Evolutionary conservation across 495 filamentous ascomycete species (phyloP).

Genomic region (Aspergillus bridgeri): DNA sequence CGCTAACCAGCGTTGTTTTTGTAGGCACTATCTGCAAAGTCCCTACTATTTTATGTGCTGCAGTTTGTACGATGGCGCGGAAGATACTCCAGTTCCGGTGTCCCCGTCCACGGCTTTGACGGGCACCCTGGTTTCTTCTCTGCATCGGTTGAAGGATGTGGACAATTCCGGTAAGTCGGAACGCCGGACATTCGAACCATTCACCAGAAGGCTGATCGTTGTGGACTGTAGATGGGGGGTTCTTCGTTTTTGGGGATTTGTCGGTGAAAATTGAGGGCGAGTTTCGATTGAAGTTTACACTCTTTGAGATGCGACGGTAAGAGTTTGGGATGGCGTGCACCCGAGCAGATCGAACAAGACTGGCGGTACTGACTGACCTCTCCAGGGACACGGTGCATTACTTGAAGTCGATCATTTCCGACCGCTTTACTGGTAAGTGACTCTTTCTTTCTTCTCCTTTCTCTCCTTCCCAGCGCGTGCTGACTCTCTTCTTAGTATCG

Average conservation of each 20-base stretch:
- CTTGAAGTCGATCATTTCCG: constrained; percentile 68
- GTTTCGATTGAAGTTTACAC: constrained; percentile 76
- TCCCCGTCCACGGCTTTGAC: constrained; percentile 58
- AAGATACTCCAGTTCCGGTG: constrained; percentile 52
- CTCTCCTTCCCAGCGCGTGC: not conserved
- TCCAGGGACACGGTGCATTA: constrained; percentile 52
- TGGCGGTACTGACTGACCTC: not conserved
- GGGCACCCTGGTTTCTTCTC: constrained; percentile 84
- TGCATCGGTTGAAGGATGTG: constrained; percentile 88
- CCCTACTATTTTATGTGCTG: constrained; percentile 83
- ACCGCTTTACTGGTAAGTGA: constrained; percentile 68
- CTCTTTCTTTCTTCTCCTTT: not conserved
- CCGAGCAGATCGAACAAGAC: not conserved
- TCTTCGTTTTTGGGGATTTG: constrained; percentile 95
- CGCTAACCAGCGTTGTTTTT: constrained; percentile 2
- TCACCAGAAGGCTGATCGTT: constrained; percentile 17
- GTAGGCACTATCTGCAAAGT: constrained; percentile 67
- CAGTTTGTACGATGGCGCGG: constrained; percentile 62
- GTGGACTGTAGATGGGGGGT: constrained; percentile 67
- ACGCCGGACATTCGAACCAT: too few relatives aligned
- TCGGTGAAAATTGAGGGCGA: constrained; percentile 79
- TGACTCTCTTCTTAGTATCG: constrained; percentile 51
- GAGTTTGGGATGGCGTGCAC: constrained; percentile 18
- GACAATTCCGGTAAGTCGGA: constrained; percentile 68
- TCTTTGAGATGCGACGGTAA: constrained; percentile 80